Percentiles rank a stretch among this genome's conserved stretches.
Evolutionary conservation across 345 rosid species (phyloP).

Genomic region (Bruguiera parviflora): DNA sequence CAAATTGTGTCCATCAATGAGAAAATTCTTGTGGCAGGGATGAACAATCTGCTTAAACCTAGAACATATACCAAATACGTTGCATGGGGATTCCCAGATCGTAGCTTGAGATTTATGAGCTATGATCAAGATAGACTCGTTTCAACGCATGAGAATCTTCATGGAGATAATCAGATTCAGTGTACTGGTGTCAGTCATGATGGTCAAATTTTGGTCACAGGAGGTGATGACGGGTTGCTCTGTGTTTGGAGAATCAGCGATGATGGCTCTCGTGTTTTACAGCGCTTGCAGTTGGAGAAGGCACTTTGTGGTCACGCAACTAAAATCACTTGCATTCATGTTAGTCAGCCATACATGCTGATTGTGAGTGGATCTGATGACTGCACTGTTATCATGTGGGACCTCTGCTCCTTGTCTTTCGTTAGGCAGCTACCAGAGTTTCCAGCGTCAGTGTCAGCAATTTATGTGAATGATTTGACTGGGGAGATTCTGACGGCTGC

Average conservation of each 20-base stretch:
- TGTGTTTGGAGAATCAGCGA: slow-evolving; percentile 85
- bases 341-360: slow-evolving; percentile 96
- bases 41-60: slow-evolving; percentile 79
- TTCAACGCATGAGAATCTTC: slow-evolving; percentile 97
- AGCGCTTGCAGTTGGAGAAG: slow-evolving; percentile 66
- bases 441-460: slow-evolving; percentile 81
- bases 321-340: slow-evolving; percentile 81
- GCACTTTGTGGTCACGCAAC: slow-evolving; percentile 80
- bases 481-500: slow-evolving; percentile 97
- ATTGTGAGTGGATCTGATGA: slow-evolving; percentile 95
- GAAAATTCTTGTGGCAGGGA: slow-evolving; percentile 75
- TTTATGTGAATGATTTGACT: slow-evolving; percentile 83
- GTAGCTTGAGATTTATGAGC: slow-evolving; percentile 92
- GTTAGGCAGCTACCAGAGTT: slow-evolving; percentile 88
- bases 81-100: slow-evolving; percentile 96
- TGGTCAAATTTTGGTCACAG: slow-evolving; percentile 86
- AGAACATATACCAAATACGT: slow-evolving; percentile 81
- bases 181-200: slow-evolving; percentile 88
- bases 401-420: slow-evolving; percentile 80
- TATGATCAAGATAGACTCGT: slow-evolving; percentile 94
- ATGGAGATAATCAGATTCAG: slow-evolving; percentile 85
- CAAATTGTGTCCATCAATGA: slow-evolving; percentile 78
- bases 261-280: slow-evolving; percentile 56
- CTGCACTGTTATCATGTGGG: slow-evolving; percentile 90
- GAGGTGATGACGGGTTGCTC: slow-evolving; percentile 87